A percentile compares a stretch with the other conserved stretches of the same genome.
phyloP scores from a whole-genome alignment of 768 basidiomycete species.

The Rhizopogon salebrosus region DNA sequence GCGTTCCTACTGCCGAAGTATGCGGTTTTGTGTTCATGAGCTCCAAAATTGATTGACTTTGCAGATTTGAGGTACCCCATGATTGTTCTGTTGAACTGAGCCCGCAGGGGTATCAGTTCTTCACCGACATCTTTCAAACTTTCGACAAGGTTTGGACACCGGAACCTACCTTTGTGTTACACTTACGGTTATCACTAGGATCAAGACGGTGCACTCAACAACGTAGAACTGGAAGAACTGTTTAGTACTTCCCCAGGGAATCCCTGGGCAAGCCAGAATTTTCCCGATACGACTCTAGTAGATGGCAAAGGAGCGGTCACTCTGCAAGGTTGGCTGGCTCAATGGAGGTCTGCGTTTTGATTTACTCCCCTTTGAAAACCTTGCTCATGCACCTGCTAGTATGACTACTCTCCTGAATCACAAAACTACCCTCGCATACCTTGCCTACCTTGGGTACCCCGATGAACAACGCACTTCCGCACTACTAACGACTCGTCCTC shows the following conservation, averaged over 20 bases:
- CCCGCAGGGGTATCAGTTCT: conserved; percentile 92
- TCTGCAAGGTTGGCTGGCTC: conserved; percentile 96
- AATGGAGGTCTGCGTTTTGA: conserved; percentile 75
- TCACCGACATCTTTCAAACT: conserved; percentile 93
- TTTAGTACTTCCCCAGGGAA: conserved; percentile 95
- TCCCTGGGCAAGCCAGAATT: conserved; percentile 91
- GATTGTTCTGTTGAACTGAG: conserved; percentile 96
- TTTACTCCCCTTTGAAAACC: not conserved
- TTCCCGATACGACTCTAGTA: conserved; percentile 85
- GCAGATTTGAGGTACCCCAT: conserved; percentile 85
- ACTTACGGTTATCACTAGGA: conserved; percentile 47
- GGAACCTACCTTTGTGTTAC: not conserved
- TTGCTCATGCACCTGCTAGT: conserved; percentile 33
- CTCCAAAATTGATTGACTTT: conserved; percentile 10
- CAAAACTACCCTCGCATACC: conserved; percentile 85
- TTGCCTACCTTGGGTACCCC: conserved; percentile 92
- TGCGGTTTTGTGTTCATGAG: conserved; percentile 22
- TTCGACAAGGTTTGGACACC: conserved; percentile 72
- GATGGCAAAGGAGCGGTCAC: conserved; percentile 88
- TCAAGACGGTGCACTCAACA: conserved; percentile 88
- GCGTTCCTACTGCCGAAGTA: conserved; percentile 86
- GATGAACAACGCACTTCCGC: conserved; percentile 76
- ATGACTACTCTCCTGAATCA: conserved; percentile 98
- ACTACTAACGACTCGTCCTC: conserved; percentile 76
- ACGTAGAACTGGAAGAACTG: conserved; percentile 75